phyloP scores from a whole-genome alignment of 139 green algal genomes.

The Chlorella sorokiniana region DNA sequence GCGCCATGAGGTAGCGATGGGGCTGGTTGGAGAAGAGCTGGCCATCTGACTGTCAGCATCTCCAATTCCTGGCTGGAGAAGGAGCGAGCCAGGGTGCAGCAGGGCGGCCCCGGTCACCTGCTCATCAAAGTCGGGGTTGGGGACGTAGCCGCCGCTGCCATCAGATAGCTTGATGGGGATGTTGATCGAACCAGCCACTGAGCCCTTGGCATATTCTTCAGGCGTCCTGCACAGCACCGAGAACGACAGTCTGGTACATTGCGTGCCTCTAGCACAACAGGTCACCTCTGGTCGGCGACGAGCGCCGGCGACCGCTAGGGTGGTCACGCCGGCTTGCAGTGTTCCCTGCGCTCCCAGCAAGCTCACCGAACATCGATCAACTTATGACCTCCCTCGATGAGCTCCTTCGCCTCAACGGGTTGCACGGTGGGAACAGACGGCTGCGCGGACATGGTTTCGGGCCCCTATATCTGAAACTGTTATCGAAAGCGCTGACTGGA shows the following conservation, averaged over 20 bases:
- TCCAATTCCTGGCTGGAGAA: neutral
- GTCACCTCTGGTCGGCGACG: too few species aligned
- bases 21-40: neutral
- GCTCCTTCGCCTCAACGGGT: constrained; percentile 13
- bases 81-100: neutral
- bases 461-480: too few species aligned
- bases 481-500: too few species aligned
- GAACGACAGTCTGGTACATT: too few species aligned
- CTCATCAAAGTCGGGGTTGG: constrained; percentile 4
- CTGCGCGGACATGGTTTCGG: neutral
- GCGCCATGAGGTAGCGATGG: neutral
- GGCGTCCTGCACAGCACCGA: constrained; percentile 6
- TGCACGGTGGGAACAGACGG: neutral
- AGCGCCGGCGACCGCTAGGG: neutral
- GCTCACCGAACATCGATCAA: constrained; percentile 3
- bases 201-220: constrained; percentile 5
- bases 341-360: neutral
- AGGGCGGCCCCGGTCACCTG: neutral
- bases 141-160: neutral
- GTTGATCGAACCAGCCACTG: constrained; percentile 11
- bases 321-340: neutral
- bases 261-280: too few species aligned
- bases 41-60: neutral
- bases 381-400: neutral
- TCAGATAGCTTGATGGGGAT: constrained; percentile 17